These are phyloP conservation scores for Phytophthora agathidicida DNA, from an alignment of 352 stramenopile species.

Conservation along the genomic window DNA sequence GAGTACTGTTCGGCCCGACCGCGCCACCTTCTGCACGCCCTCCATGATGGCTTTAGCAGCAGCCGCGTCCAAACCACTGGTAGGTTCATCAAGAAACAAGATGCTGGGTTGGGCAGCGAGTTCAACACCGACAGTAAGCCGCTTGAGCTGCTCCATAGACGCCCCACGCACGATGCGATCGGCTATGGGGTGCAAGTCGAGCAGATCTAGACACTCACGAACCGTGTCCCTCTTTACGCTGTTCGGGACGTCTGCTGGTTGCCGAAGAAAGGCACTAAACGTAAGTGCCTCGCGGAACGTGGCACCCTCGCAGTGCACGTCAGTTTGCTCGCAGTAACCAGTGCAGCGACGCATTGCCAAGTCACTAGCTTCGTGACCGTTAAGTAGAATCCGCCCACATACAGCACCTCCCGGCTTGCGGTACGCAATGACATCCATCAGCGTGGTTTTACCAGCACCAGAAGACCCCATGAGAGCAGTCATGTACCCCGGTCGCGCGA, in stretches of 20 bases:
- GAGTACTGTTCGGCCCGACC: slow-evolving; percentile 80
- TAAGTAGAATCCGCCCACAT: slow-evolving; percentile 58
- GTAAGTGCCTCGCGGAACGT: slow-evolving; percentile 90
- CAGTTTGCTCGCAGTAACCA: slow-evolving; percentile 62
- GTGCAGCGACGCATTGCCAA: slow-evolving; percentile 52
- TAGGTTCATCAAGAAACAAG: slow-evolving; percentile 65
- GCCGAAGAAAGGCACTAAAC: slow-evolving; percentile 89
- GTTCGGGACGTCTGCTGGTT: slow-evolving; percentile 40
- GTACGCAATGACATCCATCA: slow-evolving; percentile 49
- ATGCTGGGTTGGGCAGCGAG: slow-evolving; percentile 52
- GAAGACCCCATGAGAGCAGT: slow-evolving; percentile 69
- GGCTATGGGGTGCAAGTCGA: slow-evolving; percentile 67
- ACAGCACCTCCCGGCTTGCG: slow-evolving; percentile 40
- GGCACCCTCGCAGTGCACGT: slow-evolving; percentile 50
- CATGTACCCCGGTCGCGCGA: slow-evolving; percentile 51
- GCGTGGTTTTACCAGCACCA: slow-evolving; percentile 45
- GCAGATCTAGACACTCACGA: slow-evolving; percentile 85
- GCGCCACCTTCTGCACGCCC: slow-evolving; percentile 62
- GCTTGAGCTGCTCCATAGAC: slow-evolving; percentile 62
- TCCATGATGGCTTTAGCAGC: slow-evolving; percentile 72
- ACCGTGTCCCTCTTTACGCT: slow-evolving; percentile 47
- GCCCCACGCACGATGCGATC: slow-evolving; percentile 44
- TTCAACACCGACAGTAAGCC: slow-evolving; percentile 55
- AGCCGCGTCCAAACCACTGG: slow-evolving; percentile 72
- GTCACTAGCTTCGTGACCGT: slow-evolving; percentile 50